Evolutionary conservation across 805 yeast genomes (phyloP).

Genomic region (Ogataea nakhonphanomensis): DNA sequence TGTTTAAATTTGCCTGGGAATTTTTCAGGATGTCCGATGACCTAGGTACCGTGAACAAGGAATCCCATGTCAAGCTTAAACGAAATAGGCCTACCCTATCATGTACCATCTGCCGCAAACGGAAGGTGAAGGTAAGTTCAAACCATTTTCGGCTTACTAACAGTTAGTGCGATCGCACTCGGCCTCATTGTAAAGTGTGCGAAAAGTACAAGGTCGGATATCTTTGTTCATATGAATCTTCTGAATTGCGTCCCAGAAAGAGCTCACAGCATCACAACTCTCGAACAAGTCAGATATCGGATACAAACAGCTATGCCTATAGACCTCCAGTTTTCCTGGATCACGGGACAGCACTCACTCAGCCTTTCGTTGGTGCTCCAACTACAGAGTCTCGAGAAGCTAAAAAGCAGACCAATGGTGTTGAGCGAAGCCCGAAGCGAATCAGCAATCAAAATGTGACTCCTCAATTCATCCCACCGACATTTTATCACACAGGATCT

Average conservation of each 20-base stretch:
- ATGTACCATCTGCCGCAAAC: constrained; percentile 44
- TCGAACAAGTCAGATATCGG: too few relatives aligned
- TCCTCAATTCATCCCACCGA: constrained; percentile 11
- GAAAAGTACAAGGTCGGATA: constrained; percentile 28
- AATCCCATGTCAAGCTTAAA: constrained; percentile 22
- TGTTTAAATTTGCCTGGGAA: too few relatives aligned
- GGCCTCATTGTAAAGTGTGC: constrained; percentile 35
- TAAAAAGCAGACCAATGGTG: too few relatives aligned
- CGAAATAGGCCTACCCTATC: constrained; percentile 43
- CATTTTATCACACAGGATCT: constrained; percentile 1
- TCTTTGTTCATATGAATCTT: constrained; percentile 31
- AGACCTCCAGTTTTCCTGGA: too few relatives aligned
- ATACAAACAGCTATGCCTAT: too few relatives aligned
- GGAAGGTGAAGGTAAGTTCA: constrained; percentile 41
- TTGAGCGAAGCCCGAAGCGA: constrained; percentile 1
- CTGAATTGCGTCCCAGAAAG: constrained; percentile 24
- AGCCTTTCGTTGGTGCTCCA: too few relatives aligned
- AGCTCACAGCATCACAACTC: not conserved
- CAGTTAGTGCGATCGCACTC: constrained; percentile 33
- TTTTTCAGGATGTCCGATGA: not conserved
- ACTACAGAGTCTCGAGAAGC: too few relatives aligned
- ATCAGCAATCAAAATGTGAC: constrained; percentile 11
- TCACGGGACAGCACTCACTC: too few relatives aligned
- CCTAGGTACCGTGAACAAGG: not conserved
- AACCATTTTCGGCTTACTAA: constrained; percentile 12